phyloP scores from a whole-genome alignment of 1,284 basidiomycete genomes.

The Blastosporella zonata region DNA sequence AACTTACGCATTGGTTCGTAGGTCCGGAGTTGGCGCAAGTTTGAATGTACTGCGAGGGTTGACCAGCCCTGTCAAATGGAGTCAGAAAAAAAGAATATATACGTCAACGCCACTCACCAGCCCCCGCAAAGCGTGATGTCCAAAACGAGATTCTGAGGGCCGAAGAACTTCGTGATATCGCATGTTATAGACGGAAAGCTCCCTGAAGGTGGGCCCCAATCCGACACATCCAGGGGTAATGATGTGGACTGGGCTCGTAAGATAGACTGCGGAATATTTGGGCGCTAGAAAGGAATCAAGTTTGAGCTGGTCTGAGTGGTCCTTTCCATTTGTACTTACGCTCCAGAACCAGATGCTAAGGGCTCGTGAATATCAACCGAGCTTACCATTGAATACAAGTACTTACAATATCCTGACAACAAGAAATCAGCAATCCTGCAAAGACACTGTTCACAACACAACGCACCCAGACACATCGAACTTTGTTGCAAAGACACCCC shows the following conservation, averaged over 20 bases:
- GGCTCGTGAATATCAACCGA: constrained; percentile 8
- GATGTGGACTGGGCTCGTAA: constrained; percentile 29
- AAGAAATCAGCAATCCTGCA: background rate
- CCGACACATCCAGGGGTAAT: constrained; percentile 44
- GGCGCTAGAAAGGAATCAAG: constrained; percentile 37
- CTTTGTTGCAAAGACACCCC: constrained; percentile 64
- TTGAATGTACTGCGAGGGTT: constrained; percentile 24
- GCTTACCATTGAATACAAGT: background rate
- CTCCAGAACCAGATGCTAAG: constrained; percentile 64
- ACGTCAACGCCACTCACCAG: no score
- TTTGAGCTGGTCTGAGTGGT: constrained; percentile 3
- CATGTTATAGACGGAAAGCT: constrained; percentile 48
- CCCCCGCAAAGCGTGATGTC: constrained; percentile 43
- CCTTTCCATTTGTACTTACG: no score
- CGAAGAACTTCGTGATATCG: constrained; percentile 49
- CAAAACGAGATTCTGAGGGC: constrained; percentile 48
- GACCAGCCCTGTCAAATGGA: constrained; percentile 25
- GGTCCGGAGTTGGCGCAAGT: constrained; percentile 25
- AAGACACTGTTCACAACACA: no score
- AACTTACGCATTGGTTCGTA: constrained; percentile 28
- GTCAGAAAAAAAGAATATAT: no score
- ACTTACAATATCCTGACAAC: constrained; percentile 25
- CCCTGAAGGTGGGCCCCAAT: constrained; percentile 61
- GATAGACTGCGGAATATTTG: constrained; percentile 39
- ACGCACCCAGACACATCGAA: constrained; percentile 54